Evolutionary conservation across 306 rosid species (phyloP), one percentile per base, ranked within the genome.

Genomic region (Prunus persica): DNA sequence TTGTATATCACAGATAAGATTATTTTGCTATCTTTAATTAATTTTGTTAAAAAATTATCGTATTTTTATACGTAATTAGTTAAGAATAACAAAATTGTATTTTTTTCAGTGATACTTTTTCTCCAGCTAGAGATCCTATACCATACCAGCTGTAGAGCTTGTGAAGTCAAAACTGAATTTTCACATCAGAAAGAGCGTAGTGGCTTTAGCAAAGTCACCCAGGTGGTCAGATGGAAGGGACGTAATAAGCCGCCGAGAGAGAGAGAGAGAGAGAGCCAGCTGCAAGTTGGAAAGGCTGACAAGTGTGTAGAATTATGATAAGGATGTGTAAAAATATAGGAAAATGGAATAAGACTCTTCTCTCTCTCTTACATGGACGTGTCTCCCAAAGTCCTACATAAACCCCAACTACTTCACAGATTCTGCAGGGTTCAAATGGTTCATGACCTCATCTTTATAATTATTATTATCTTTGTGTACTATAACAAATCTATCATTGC

Each of bases 61-160:
- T 0, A 0, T 5, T 34, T 34, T 0, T 1, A 0, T 5, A 1
- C 0, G 2, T 34, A 0, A 34, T 34, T 34, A 6, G 0, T 34
- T 34, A 34, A 34, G 8, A 5, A 34, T 34, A 34, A 34, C 41
- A 34, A 34, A 34, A 34, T 1, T 0, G 8, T 5, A 34, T 34
- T 34, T 34, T 6, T 34, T 34, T 34, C 8, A 34, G 41, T 34
- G 41, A 6, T 34, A 6, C 41, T 6, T 6, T 7, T 38, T 6
- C 9, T 38, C 43, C 43, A 38, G 43, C 43, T 38, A 4, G 43
- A 38, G 43, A 38, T 38, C 43, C 43, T 38, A 51, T 8, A 52
- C 57, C n/a, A 19, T 52, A 52, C 57, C 22, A 20, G 11, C 63
- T 57, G 63, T 4, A 1, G 30, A 22, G 63, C 63, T 12, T 2